Percentiles rank a stretch among this genome's conserved stretches.
Evolutionary conservation across 2,329 filamentous ascomycete genomes (phyloP).

Genomic region (Periconia sp.): DNA sequence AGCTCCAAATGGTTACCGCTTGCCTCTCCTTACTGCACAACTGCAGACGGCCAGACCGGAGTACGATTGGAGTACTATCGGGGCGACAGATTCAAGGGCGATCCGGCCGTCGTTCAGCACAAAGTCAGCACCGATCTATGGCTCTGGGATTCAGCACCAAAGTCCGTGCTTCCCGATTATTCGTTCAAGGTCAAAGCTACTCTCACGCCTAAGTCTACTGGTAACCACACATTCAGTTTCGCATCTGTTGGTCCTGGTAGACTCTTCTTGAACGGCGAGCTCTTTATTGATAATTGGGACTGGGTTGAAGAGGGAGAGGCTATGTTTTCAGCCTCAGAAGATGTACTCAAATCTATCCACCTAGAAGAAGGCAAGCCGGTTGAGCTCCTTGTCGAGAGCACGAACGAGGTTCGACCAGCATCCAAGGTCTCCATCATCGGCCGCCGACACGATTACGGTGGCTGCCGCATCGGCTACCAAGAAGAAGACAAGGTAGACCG

Average conservation of each 20-base stretch:
- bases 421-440: conserved; percentile 64
- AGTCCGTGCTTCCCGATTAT: conserved; percentile 66
- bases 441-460: conserved; percentile 71
- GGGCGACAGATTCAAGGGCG: conserved; percentile 67
- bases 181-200: conserved; percentile 68
- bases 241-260: conserved; percentile 70
- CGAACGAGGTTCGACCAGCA: conserved; percentile 68
- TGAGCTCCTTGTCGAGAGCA: conserved; percentile 69
- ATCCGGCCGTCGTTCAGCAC: conserved; percentile 63
- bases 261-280: conserved; percentile 64
- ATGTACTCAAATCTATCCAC: conserved; percentile 66
- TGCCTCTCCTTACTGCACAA: conserved; percentile 65
- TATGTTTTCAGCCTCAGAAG: conserved; percentile 72
- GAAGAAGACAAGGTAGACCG: conserved; percentile 68
- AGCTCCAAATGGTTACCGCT: conserved; percentile 71
- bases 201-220: conserved; percentile 64
- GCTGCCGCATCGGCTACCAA: conserved; percentile 74
- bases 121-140: conserved; percentile 71
- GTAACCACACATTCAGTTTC: conserved; percentile 70
- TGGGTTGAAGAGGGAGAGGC: conserved; percentile 73
- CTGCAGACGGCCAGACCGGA: conserved; percentile 63
- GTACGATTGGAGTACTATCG: conserved; percentile 70
- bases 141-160: conserved; percentile 72
- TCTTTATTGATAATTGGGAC: conserved; percentile 70
- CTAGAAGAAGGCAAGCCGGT: conserved; percentile 66